A percentile compares a stretch with the other conserved stretches of the same genome.
phyloP scores from a whole-genome alignment of 2,329 filamentous ascomycete species.

The Dactylonectria estremocensis region DNA sequence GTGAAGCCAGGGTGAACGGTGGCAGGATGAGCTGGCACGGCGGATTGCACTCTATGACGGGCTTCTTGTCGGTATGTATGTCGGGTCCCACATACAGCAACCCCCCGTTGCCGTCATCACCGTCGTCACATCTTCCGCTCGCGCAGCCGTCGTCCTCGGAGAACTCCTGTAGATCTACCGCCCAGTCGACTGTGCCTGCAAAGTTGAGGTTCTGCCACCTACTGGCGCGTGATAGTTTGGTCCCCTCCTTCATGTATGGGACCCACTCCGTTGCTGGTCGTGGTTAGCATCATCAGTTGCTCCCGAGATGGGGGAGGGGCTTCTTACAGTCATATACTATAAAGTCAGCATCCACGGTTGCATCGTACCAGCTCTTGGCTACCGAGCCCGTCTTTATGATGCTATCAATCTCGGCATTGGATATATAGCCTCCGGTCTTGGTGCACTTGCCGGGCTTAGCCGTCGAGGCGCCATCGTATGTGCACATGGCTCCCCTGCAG shows the following conservation, averaged over 20 bases:
- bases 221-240: conserved; percentile 24
- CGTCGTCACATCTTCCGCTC: neutral
- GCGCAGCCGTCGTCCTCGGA: neutral
- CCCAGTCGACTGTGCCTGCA: conserved; percentile 29
- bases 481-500: conserved; percentile 32
- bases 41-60: neutral
- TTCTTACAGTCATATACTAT: neutral
- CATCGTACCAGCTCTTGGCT: neutral
- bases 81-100: neutral
- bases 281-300: conserved; percentile 29
- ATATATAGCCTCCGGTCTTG: conserved; percentile 45
- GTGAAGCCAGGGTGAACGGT: neutral
- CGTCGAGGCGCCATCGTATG: neutral
- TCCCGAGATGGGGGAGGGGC: neutral
- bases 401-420: conserved; percentile 45
- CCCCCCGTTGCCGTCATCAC: neutral
- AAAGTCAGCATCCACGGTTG: neutral
- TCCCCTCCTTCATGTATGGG: conserved; percentile 37
- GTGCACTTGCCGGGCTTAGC: conserved; percentile 23
- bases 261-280: conserved; percentile 37
- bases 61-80: neutral
- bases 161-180: conserved; percentile 24
- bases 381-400: conserved; percentile 26
- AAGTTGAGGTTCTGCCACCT: conserved; percentile 37
- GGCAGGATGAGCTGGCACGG: conserved; percentile 1